Evolutionary conservation across 148 eudicot genomes (phyloP), one percentile per base, ranked within the genome.

Genomic region (Camellia lanceoleosa): DNA sequence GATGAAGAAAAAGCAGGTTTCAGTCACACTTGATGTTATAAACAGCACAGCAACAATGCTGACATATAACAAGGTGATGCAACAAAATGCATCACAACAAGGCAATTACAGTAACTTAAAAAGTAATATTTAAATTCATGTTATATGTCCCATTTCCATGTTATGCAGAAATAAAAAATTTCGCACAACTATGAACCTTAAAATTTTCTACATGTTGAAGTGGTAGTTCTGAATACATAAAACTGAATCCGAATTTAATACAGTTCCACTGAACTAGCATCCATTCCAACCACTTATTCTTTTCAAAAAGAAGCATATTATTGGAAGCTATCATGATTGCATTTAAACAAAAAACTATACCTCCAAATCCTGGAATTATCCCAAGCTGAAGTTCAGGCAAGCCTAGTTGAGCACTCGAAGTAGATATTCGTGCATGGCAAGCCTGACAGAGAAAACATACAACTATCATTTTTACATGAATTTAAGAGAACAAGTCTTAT

Each of bases 301-400:
- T 41, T 11, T 15, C 16, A 69, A 68, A 68, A 7, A 69, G 74
- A 9, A 2, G 52, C 5, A 60, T 70, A 13, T 55, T 12, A 55
- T 55, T 11, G 13, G 0, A 47, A 70, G 73, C 55, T 70, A 47
- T 12, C 73, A 70, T 18, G 56, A n/a, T 46, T 70, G 54, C 30
- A 67, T 18, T 70, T 69, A 70, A 59, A 20, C n/a, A 47, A 47
- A 16, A 6, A 43, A n/a, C 5, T 47, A 30, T 92, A 96, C 99
- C 99, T 93, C 99, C 99, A 86, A 93, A 93, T 69, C 99, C 99
- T 60, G 99, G 99, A 74, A 96, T 84, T 79, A 96, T 51, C 63
- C 99, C 99, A 68, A 96, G 91, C 89, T 91, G 97, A 89, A 96
- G 93, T 87, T 96, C 99, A 51, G 99, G 99, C 69, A 96, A 89